These are phyloP conservation scores for Macrocystidia cucumis DNA, from an alignment of 1,284 basidiomycete genomes.

Conservation along the genomic window DNA sequence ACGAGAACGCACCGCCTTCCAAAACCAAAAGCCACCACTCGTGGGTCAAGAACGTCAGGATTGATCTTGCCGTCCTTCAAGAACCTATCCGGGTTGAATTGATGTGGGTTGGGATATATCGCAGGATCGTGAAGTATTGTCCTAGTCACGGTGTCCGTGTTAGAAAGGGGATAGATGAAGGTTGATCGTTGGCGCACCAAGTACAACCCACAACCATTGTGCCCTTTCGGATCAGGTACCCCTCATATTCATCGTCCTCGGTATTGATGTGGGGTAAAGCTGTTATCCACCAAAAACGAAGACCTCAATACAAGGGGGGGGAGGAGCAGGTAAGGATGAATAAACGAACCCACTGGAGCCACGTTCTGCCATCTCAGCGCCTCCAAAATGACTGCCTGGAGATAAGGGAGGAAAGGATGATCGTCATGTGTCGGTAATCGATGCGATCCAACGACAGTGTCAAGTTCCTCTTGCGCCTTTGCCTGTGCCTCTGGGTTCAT, in stretches of 20 bases:
- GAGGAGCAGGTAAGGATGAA: slow-evolving; percentile 5
- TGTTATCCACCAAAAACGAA: not conserved
- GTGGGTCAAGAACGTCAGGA: slow-evolving; percentile 15
- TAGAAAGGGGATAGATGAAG: not conserved
- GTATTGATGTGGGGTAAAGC: not conserved
- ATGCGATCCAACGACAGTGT: slow-evolving; percentile 8
- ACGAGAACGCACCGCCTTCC: slow-evolving; percentile 7
- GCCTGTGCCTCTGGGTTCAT: slow-evolving; percentile 12
- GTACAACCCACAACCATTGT: not conserved
- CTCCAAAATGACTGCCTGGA: slow-evolving; percentile 21
- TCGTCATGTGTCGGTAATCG: slow-evolving; percentile 33
- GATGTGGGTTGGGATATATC: slow-evolving; percentile 18
- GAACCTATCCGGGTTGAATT: slow-evolving; percentile 22
- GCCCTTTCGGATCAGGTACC: slow-evolving; percentile 1
- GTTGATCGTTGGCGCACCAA: too few species aligned
- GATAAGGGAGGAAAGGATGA: slow-evolving; percentile 17
- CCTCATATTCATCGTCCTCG: not conserved
- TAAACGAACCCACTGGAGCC: slow-evolving; percentile 10
- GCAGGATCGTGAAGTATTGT: slow-evolving; percentile 22
- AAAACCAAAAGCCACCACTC: slow-evolving; percentile 17
- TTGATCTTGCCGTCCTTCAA: slow-evolving; percentile 12
- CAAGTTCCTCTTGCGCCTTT: slow-evolving; percentile 13
- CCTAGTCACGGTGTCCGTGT: slow-evolving; percentile 14
- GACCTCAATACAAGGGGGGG: not conserved
- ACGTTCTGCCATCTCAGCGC: slow-evolving; percentile 18